Base-by-base conservation (phyloP, 73 alveolate genomes). In the Paramecium biaurelia region DNA sequence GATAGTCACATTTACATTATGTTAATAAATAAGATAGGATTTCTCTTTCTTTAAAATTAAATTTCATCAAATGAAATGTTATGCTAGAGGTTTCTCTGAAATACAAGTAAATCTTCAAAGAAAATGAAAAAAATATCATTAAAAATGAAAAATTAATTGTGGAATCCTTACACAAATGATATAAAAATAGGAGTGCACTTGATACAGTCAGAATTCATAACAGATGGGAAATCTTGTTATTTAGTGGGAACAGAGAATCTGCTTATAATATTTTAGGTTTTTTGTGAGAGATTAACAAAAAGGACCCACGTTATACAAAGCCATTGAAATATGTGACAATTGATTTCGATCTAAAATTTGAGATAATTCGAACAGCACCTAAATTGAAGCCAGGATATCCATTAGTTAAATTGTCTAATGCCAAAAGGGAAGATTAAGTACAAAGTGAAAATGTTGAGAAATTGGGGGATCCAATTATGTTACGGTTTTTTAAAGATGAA, bases 291-390 rank as follows among this genome's bases (percentile, higher is more conserved):
- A 15, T 72, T 37, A 34, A 35, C 32, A 10, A 35, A 34, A 35
- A 72, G 86, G 86, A 72, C 45, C 59, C 85, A 2, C 5, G 7
- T 28, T 70, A 30, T 37, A 70, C 30, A 23, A 35, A 32, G 21
- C 63, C 86, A 20, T 72, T 35, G 37, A 11, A 72, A 72, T 63
- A 63, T 63, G 15, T 12, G 20, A 63, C 28, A 14, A 26, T 79
- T 0, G 18, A 79, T 42, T 42, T 43, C 23, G 74, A 79, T 20
- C 30, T 42, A 41, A 79, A 79, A 43, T 79, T 43, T 43, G 90
- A 79, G 45, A 79, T 79, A 20, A 30, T 79, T 79, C 32, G 74
- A 79, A 38, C 38, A 43, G 76, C 49, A 4, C 90, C 90, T 43
- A 41, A 38, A 21, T 7, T 43, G 57, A 79, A 18, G 56, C 63